Evolutionary conservation across 1,284 basidiomycete genomes (phyloP), one percentile per base, ranked within the genome.

Genomic region (Leccinum solheimii): DNA sequence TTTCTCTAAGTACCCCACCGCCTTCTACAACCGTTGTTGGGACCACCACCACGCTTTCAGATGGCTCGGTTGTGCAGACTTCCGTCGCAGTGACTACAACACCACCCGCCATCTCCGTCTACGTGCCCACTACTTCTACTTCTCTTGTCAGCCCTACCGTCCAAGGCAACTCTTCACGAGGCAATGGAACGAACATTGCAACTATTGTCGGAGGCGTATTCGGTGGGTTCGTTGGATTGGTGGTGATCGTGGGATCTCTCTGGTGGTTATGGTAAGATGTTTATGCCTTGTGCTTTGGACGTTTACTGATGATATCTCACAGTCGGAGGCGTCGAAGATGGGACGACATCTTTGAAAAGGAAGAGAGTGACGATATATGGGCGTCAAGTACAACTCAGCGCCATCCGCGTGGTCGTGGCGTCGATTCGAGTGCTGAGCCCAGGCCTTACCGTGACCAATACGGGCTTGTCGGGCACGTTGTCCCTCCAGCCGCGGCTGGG

Each of bases 141-240:
- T 65, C 68, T n/a, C 6, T 70, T 21, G 40, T 66, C 34, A 59
- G 30, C 51, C 67, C 67, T 34, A 67, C 62, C 59, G 61, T 68
- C 36, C 65, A 72, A 49, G 70, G 63, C 27, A n/a, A 51, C 50
- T 14, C 19, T 7, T 60, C 70, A 1, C 64, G 50, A 26, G 64
- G 59, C 40, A 63, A 70, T 38, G 66, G 76, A 3, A 69, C 70
- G 14, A 73, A 78, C 61, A 63, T 81, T 13, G 80, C 74, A 1
- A 76, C 83, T 4, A 84, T 86, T 62, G 72, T 83, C 16, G 84
- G 84, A 50, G 84, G 84, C 23, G 79, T 78, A 19, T 69, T 83
- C 0, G 84, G 83, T 6, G 84, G 84, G 7, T 78, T 85, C 56
- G 75, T 80, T 57, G 81, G 78, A 16, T 70, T 85, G 10, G 62